phyloP scores from a whole-genome alignment of 768 basidiomycete species.

The Mycena maculata region DNA sequence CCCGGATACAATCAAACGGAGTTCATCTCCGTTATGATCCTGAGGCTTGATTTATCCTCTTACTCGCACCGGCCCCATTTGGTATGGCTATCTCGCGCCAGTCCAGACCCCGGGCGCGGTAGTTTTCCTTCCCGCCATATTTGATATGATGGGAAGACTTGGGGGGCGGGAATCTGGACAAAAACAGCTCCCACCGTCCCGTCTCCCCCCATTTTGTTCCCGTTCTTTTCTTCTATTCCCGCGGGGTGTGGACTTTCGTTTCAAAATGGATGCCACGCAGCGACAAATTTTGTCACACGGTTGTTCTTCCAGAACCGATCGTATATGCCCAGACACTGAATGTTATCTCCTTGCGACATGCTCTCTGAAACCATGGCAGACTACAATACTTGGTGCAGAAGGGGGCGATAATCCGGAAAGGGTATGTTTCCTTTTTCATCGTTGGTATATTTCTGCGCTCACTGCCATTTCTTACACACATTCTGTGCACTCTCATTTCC shows the following conservation, averaged over 20 bases:
- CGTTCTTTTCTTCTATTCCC: too few relatives aligned
- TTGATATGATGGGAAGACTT: too few relatives aligned
- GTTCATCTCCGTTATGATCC: not conserved
- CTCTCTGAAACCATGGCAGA: constrained; percentile 50
- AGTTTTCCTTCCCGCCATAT: too few relatives aligned
- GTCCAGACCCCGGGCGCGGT: too few relatives aligned
- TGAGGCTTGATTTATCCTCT: not conserved
- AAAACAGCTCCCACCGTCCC: too few relatives aligned
- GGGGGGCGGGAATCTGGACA: too few relatives aligned
- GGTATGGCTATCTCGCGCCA: too few relatives aligned
- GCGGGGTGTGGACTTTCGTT: not conserved
- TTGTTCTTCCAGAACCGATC: not conserved
- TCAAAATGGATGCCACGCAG: too few relatives aligned
- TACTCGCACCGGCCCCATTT: too few relatives aligned
- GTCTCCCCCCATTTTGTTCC: too few relatives aligned
- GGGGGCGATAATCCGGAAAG: constrained; percentile 88
- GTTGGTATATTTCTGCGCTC: not conserved
- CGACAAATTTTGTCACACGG: not conserved
- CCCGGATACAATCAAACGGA: not conserved
- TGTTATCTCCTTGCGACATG: not conserved
- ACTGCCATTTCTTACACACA: not conserved
- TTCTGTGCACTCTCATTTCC: not conserved
- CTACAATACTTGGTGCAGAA: constrained; percentile 90
- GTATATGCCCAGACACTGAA: not conserved
- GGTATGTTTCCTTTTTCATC: constrained; percentile 56